Evolutionary conservation across 1,284 basidiomycete species (phyloP), one percentile per base, ranked within the genome.

Genomic region (Peniophora sp.): DNA sequence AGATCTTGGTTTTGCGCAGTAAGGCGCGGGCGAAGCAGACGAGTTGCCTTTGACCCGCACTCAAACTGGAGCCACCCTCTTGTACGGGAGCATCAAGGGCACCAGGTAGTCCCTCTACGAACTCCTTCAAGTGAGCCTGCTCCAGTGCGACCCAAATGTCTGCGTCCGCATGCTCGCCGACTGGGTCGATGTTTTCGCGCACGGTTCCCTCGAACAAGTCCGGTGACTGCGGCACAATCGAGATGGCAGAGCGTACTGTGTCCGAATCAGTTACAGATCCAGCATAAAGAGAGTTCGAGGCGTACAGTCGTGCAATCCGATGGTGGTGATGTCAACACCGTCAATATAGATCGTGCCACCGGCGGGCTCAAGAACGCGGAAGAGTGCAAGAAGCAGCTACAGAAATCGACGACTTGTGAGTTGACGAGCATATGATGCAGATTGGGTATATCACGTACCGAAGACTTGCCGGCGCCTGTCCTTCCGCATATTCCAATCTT

Each of bases 391-490:
- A 3, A 86, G 69, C 16, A 84, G 63, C 77, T 84, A 55, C 32
- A 38, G 54, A 35, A 3, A 24, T 46, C 23, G 19, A 44, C 41
- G 41, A 20, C 14, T n/a, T n/a, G n/a, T n/a, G n/a, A n/a, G n/a
- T n/a, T n/a, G n/a, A 36, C 35, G n/a, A n/a, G n/a, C n/a, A n/a
- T n/a, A 32, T 32, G 6, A 32, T 5, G 27, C 12, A 5, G 27
- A 32, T 32, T 41, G 39, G 16, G 10, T 61, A 46, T 83, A n/a
- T n/a, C n/a, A n/a, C n/a, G 73, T 53, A 94, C 78, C 2, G 88
- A 89, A 24, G 84, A 89, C 69, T 97, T 97, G 54, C 94, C 94
- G n/a, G 92, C 89, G 1, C 95, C 93, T 0, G 95, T 97, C 53
- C 94, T 72, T 1, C 94, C 94, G 60, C 84, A 85, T 3, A 95